phyloP scores from a whole-genome alignment of 345 rosid species.

The Aethionema arabicum region DNA sequence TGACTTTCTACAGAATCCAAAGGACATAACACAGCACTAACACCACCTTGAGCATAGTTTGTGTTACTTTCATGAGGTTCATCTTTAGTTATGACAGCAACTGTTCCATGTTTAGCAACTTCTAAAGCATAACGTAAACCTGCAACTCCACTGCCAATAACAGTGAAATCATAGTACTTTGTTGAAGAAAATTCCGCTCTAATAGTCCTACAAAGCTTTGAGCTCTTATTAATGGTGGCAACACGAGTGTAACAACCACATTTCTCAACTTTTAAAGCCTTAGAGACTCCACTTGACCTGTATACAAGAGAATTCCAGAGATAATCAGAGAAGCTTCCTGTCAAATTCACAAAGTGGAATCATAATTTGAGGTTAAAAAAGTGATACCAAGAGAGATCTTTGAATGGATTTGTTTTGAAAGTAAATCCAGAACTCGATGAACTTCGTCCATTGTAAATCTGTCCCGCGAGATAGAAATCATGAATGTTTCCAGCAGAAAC shows the following conservation, averaged over 20 bases:
- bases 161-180: conserved; percentile 78
- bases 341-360: conserved; percentile 1
- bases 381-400: conserved; percentile 61
- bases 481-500: conserved; percentile 47
- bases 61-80: conserved; percentile 99
- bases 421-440: conserved; percentile 43
- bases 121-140: conserved; percentile 94
- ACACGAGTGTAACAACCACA: conserved; percentile 39
- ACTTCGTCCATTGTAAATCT: conserved; percentile 38
- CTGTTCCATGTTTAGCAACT: conserved; percentile 89
- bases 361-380: neutral
- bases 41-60: conserved; percentile 98
- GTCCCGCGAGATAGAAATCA: conserved; percentile 39
- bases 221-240: conserved; percentile 28
- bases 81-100: conserved; percentile 89
- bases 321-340: neutral
- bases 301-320: conserved; percentile 17
- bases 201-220: conserved; percentile 34
- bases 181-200: conserved; percentile 50
- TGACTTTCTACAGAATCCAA: conserved; percentile 97
- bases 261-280: conserved; percentile 42
- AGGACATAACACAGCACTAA: conserved; percentile 92
- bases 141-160: conserved; percentile 97
- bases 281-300: conserved; percentile 63
- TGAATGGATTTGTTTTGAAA: conserved; percentile 47